Base-by-base conservation (phyloP, 2,329 filamentous ascomycete genomes). In the Xylaria sp. region DNA sequence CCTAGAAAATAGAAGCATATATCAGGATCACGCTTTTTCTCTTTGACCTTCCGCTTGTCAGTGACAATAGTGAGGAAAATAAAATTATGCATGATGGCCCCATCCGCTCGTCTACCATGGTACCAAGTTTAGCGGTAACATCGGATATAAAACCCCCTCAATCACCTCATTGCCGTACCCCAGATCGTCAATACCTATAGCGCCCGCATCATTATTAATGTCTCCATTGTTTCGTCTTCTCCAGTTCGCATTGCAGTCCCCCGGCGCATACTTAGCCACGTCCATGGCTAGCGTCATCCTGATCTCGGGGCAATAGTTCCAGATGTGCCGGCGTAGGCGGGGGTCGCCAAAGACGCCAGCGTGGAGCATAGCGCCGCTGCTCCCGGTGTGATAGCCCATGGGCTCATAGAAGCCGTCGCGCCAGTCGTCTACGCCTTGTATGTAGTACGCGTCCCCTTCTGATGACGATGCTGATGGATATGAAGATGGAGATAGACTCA, bases 241-340 rank as follows among this genome's bases (percentile, higher is more conserved):
- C 82, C 82, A 84, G 38, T 74, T 72, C 4, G 73, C 69, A 37
- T 78, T 72, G 65, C 82, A 85, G 7, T 77, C 68, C 6, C 83
- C 83, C 1, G 82, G 82, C 4, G 85, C 78, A 63, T 78, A 84
- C 63, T 79, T 75, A 45, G 80, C 82, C 6, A 79, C 80, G 65
- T 86, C 83, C 84, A 87, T 86, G 52, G 76, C 74, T 28, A 87
- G 71, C 47, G 80, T 84, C 78, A 86, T 83, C 76, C 86, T 86
- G 31, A 87, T 78, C 71, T 87, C 84, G 1, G 84, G 84, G 63
- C 84, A 86, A 71, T 86, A 86, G 28, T 80, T 76, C 80, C 82
- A 86, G 43, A 86, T 81, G 63, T 84, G 80, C 63, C 78, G 77
- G 25, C 84, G 75, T 70, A 77, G 68, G 64, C 78, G 75, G 0